phyloP scores from a whole-genome alignment of 2,329 filamentous ascomycete genomes.

The Amphichorda felina region DNA sequence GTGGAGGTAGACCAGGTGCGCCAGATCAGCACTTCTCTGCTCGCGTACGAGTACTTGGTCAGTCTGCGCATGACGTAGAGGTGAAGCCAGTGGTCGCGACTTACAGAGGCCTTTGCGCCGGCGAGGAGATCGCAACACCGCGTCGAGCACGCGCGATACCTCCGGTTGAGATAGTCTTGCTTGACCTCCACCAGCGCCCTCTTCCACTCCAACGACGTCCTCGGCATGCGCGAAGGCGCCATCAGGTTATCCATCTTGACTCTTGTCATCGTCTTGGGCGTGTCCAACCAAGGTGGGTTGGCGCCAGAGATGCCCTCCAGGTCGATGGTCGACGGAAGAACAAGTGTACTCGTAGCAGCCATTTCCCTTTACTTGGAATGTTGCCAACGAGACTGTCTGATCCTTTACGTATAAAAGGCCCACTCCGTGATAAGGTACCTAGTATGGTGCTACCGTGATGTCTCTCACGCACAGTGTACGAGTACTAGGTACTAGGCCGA shows the following conservation, averaged over 20 bases:
- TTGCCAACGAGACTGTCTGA: neutral
- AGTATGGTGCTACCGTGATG: too few species aligned
- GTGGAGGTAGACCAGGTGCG: slow-evolving; percentile 44
- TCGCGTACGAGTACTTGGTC: neutral
- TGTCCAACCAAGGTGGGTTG: neutral
- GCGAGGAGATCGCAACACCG: slow-evolving; percentile 41
- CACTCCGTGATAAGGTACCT: too few species aligned
- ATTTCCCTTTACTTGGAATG: neutral
- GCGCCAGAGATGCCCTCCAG: neutral
- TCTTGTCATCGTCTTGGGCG: neutral
- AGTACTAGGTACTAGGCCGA: too few species aligned
- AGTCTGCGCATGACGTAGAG: neutral
- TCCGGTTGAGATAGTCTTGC: slow-evolving; percentile 34
- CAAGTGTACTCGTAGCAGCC: slow-evolving; percentile 2
- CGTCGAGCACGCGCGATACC: slow-evolving; percentile 40
- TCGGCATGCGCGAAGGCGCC: neutral
- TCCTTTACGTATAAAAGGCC: too few species aligned
- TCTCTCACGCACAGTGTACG: too few species aligned
- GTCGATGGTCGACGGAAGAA: slow-evolving; percentile 4
- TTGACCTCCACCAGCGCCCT: slow-evolving; percentile 39
- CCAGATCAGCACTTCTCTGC: slow-evolving; percentile 9
- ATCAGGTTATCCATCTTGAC: neutral
- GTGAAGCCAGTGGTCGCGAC: neutral
- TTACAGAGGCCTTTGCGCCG: slow-evolving; percentile 30
- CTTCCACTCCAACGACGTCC: slow-evolving; percentile 28